These are phyloP conservation scores for Pythium sukuiense DNA, from an alignment of 352 stramenopile species.

Conservation along the genomic window DNA sequence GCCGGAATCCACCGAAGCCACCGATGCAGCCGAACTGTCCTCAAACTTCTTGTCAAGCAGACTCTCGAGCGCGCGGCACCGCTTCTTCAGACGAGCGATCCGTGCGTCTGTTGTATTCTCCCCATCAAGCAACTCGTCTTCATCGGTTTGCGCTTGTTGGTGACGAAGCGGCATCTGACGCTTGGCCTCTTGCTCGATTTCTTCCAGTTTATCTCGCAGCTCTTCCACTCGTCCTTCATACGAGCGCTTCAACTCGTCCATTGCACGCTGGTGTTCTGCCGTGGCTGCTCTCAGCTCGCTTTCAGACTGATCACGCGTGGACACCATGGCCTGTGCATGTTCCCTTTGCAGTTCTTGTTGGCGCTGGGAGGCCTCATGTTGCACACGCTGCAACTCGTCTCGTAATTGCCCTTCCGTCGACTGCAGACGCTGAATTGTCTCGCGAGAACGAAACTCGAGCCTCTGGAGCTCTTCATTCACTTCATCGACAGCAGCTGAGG, in stretches of 20 bases:
- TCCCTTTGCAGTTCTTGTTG: not conserved
- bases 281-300: not conserved
- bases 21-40: conserved; percentile 28
- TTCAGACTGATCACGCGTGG: not conserved
- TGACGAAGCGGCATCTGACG: conserved; percentile 3
- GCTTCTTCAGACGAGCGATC: conserved; percentile 44
- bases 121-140: conserved; percentile 1
- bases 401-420: not conserved
- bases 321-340: conserved; percentile 1
- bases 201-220: not conserved
- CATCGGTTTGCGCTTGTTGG: conserved; percentile 17
- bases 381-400: not conserved
- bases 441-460: not conserved
- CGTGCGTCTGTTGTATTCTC: conserved; percentile 25
- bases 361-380: not conserved
- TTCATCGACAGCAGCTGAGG: not conserved
- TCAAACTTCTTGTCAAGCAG: conserved; percentile 66
- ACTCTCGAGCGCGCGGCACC: conserved; percentile 51
- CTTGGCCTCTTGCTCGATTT: conserved; percentile 14
- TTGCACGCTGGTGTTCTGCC: not conserved
- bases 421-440: conserved; percentile 15
- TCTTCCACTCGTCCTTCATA: conserved; percentile 4
- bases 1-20: conserved; percentile 21
- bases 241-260: conserved; percentile 2
- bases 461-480: conserved; percentile 1